These are phyloP conservation scores for Haplosporangium sp. DNA, from an alignment of 371 early-diverging fungal species.

Conservation along the genomic window DNA sequence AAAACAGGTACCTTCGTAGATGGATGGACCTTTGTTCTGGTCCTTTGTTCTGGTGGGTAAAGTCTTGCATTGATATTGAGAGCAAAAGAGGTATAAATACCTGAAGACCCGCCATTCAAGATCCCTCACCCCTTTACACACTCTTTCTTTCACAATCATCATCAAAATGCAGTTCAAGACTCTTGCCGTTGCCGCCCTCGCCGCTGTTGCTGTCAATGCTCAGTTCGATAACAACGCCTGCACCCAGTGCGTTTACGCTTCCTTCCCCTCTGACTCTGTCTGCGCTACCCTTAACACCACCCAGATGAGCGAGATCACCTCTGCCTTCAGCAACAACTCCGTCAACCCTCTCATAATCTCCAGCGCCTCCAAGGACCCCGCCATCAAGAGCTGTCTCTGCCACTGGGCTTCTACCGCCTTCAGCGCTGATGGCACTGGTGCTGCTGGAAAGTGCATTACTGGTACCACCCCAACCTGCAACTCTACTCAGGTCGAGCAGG, in stretches of 20 bases:
- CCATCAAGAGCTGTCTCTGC: constrained; percentile 34
- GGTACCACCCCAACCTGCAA: constrained; percentile 24
- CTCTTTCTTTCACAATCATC: background rate
- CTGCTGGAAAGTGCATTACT: constrained; percentile 20
- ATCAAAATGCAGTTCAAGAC: constrained; percentile 52
- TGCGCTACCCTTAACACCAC: constrained; percentile 21
- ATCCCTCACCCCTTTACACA: background rate
- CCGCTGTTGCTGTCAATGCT: constrained; percentile 37
- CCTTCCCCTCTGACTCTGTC: constrained; percentile 22
- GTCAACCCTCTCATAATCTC: background rate
- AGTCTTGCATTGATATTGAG: too few relatives aligned
- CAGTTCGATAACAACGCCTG: constrained; percentile 35
- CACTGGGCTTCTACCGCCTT: constrained; percentile 25
- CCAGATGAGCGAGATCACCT: background rate
- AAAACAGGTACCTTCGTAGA: too few relatives aligned
- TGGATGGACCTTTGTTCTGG: too few relatives aligned
- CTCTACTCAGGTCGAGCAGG: constrained; percentile 14
- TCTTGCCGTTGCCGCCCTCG: constrained; percentile 44
- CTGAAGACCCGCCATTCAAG: constrained; percentile 6
- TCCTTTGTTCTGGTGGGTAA: too few relatives aligned
- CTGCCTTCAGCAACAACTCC: constrained; percentile 6
- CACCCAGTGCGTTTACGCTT: constrained; percentile 27
- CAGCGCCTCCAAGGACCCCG: constrained; percentile 12
- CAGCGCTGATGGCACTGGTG: constrained; percentile 13
- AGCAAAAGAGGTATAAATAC: background rate